Percentiles rank a stretch among this genome's conserved stretches.
phyloP scores from a whole-genome alignment of 2,329 filamentous ascomycete species.

The Cladophialophora bantiana region DNA sequence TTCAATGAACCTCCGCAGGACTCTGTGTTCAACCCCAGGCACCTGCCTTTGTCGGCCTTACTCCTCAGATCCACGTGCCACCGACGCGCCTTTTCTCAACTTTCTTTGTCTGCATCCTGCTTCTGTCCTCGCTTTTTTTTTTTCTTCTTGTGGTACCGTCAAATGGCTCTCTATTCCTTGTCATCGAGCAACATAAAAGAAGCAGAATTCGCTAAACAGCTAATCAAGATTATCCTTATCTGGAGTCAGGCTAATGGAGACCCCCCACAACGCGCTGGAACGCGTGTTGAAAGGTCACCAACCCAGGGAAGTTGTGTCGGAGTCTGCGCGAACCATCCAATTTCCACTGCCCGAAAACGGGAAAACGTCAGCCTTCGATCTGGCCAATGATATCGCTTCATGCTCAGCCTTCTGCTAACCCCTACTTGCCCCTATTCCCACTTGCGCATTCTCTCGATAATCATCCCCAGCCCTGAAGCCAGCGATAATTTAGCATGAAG shows the following conservation, averaged over 20 bases:
- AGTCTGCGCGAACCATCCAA: slow-evolving; percentile 12
- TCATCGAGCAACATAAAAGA: not conserved
- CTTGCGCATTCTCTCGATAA: not conserved
- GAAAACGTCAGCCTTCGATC: slow-evolving; percentile 4
- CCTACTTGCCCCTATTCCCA: not conserved
- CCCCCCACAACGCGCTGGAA: slow-evolving; percentile 11
- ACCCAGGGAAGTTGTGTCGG: slow-evolving; percentile 3
- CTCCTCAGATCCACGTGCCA: not conserved
- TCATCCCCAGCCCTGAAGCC: not conserved
- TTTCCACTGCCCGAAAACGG: slow-evolving; percentile 20
- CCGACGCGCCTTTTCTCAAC: not conserved
- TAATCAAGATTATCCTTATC: not conserved
- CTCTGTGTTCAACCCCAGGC: not conserved
- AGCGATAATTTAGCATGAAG: slow-evolving; percentile 11
- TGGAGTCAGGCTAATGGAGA: not conserved
- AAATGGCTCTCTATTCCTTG: not conserved
- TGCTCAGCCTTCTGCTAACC: slow-evolving; percentile 12
- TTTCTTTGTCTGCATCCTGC: not conserved
- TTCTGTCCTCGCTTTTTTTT: not conserved
- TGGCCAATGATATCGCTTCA: slow-evolving; percentile 14
- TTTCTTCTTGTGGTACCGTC: not conserved
- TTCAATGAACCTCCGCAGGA: not conserved
- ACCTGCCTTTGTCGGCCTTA: not conserved
- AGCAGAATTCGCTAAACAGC: not conserved
- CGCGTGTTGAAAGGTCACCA: slow-evolving; percentile 8